Evolutionary conservation across 768 basidiomycete genomes (phyloP).

Genomic region (Psilocybe subaeruginosa): DNA sequence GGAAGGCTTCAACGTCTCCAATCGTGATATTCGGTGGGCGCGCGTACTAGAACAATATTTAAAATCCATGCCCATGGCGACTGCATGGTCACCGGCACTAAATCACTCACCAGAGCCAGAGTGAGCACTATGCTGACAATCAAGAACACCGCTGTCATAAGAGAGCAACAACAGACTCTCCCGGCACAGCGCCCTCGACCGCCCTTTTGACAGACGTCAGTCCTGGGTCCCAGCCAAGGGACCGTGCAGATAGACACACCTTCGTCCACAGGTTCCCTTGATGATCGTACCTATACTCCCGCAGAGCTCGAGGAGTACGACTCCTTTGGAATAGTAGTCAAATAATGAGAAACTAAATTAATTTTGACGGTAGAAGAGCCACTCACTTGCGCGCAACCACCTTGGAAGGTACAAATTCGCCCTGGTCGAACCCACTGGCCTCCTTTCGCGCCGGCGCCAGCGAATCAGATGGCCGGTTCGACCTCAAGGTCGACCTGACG

Average conservation of each 20-base stretch:
- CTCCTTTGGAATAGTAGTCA: constrained; percentile 2
- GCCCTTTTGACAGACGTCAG: constrained; percentile 44
- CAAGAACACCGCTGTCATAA: constrained; percentile 68
- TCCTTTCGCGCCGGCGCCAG: constrained; percentile 29
- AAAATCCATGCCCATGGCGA: neutral
- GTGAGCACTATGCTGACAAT: constrained; percentile 67
- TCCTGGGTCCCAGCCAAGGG: neutral
- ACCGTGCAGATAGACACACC: constrained; percentile 33
- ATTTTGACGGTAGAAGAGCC: neutral
- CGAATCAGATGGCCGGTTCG: constrained; percentile 18
- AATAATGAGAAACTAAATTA: neutral
- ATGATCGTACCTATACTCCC: constrained; percentile 56
- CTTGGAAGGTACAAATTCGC: constrained; percentile 40
- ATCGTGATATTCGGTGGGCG: constrained; percentile 71
- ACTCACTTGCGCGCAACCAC: constrained; percentile 29
- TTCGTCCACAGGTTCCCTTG: constrained; percentile 73
- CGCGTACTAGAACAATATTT: constrained; percentile 57
- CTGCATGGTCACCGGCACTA: neutral
- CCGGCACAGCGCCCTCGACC: constrained; percentile 61
- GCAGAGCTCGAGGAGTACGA: constrained; percentile 46
- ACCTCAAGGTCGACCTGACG: constrained; percentile 13
- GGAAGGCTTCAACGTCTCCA: constrained; percentile 46
- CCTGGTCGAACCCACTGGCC: constrained; percentile 41
- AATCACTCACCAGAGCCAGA: constrained; percentile 61
- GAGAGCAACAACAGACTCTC: constrained; percentile 76